A percentile compares a stretch with the other conserved stretches of the same genome.
Conservation (phyloP, 495 filamentous ascomycete genomes). For the Aspergillus bridgeri region DNA sequence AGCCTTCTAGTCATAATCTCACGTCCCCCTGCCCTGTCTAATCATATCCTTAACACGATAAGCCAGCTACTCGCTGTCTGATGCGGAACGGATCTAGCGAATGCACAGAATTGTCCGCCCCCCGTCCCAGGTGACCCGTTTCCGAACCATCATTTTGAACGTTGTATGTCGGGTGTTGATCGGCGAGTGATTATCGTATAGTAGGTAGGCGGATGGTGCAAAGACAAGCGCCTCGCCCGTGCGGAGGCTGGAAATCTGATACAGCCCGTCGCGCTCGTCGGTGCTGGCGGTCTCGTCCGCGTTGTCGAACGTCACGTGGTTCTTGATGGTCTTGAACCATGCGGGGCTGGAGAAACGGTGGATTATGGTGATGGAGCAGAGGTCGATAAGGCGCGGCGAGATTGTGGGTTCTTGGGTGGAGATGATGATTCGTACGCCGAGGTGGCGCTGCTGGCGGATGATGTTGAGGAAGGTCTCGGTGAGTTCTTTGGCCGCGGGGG, state of each 20-base stretch:
- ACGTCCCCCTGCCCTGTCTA: too few relatives aligned
- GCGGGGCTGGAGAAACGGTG: conserved; percentile 71
- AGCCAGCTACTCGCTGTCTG: too few relatives aligned
- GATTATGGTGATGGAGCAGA: conserved; percentile 67
- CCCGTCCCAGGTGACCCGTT: conserved; percentile 28
- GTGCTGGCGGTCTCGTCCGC: conserved; percentile 10
- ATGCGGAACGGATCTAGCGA: conserved; percentile 15
- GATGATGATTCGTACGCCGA: conserved; percentile 62
- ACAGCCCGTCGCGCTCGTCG: conserved; percentile 37
- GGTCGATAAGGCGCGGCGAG: conserved; percentile 61
- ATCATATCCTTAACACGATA: too few relatives aligned
- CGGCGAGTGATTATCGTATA: conserved; percentile 10
- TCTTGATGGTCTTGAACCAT: conserved; percentile 58
- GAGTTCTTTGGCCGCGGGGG: conserved; percentile 38
- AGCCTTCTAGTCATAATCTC: too few relatives aligned
- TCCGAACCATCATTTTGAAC: conserved; percentile 23
- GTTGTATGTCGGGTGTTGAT: conserved; percentile 17
- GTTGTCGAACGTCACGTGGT: conserved; percentile 48
- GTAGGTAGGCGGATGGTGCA: conserved; percentile 55
- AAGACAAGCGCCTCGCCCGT: conserved; percentile 67
- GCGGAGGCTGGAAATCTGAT: conserved; percentile 53
- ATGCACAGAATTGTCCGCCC: conserved; percentile 23
- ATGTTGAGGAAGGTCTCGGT: conserved; percentile 61
- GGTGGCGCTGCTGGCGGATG: conserved; percentile 71
- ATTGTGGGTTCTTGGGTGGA: conserved; percentile 79